Base-by-base conservation (phyloP, 768 basidiomycete genomes). In the Nevesoporus exiguus region DNA sequence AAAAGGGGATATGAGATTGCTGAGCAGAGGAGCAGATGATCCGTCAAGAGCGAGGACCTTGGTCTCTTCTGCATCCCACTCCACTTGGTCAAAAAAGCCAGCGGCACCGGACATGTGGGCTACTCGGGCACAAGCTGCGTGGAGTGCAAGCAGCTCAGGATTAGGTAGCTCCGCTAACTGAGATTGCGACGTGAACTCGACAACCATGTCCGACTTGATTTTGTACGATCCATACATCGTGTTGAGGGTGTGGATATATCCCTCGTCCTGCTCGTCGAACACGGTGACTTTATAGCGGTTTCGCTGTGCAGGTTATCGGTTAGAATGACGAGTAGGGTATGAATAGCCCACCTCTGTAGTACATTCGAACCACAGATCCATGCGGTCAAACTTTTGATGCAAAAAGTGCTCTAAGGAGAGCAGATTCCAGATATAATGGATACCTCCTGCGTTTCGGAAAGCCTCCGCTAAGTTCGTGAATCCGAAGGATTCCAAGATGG, bases 381-480 rank as follows among this genome's bases (percentile, higher is more conserved):
- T n/a, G 6, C 0, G 0, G 5, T 47, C 22, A 2, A 47, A 52
- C 0, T 1, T 0, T 2, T 0, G 0, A 13, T 13, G 21, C 5
- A 49, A 0, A 24, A 33, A 7, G 3, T 0, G 1, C 10, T 54
- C 14, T 3, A 56, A 43, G 4, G 29, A 37, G 14, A 56, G 27
- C 11, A 57, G n/a, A 33, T 56, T 53, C 56, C 36, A 41, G 3
- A 22, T 5, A 3, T 48, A 3, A 9, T 54, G 47, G 11, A 49
- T 19, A 7, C 56, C 36, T 10, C 36, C 31, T 15, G n/a, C 11
- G 27, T 17, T 9, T 24, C 1, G 9, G 37, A 54, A 46, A 1
- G 24, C 15, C 5, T 46, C 24, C 0, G 24, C 3, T n/a, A 56
- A 15, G 6, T 27, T 2, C 15, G 39, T 24, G 13, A 42, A 42